These are phyloP conservation scores for Scedosporium minutisporum DNA, from an alignment of 2,329 filamentous ascomycete species.

Conservation along the genomic window DNA sequence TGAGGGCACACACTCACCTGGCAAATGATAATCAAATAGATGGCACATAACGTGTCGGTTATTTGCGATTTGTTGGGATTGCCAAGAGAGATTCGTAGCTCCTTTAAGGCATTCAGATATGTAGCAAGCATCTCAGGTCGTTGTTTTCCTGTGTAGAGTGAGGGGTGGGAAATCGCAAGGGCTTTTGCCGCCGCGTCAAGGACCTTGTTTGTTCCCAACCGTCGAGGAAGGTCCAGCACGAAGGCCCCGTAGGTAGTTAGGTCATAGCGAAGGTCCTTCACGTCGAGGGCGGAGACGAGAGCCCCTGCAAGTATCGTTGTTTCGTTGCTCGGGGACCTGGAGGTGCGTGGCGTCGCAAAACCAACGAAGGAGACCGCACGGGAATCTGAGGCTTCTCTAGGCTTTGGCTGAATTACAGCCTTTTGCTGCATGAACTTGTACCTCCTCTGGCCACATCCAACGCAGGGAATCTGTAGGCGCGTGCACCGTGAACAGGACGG, in stretches of 20 bases:
- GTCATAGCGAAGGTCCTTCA: constrained; percentile 36
- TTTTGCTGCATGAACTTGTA: constrained; percentile 37
- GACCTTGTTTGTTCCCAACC: constrained; percentile 33
- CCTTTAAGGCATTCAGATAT: constrained; percentile 20
- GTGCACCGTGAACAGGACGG: constrained; percentile 35
- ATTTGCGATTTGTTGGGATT: constrained; percentile 18
- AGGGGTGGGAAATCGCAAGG: constrained; percentile 17
- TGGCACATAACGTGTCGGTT: constrained; percentile 25
- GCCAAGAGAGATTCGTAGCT: constrained; percentile 16
- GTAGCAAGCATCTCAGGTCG: constrained; percentile 15
- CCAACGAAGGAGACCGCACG: neutral
- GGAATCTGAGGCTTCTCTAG: neutral
- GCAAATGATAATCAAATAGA: constrained; percentile 26
- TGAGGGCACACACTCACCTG: constrained; percentile 16
- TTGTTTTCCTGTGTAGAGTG: constrained; percentile 11
- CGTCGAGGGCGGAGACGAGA: constrained; percentile 22
- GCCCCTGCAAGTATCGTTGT: constrained; percentile 11
- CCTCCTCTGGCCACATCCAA: constrained; percentile 34
- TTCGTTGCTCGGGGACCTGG: neutral
- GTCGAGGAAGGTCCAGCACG: constrained; percentile 30
- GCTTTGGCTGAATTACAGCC: neutral
- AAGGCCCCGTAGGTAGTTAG: constrained; percentile 36
- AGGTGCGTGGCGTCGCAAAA: neutral
- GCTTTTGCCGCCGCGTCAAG: constrained; percentile 28
- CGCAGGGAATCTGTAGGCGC: constrained; percentile 31